phyloP scores from a whole-genome alignment of 2,329 filamentous ascomycete genomes.

The Pseudogymnoascus sp. region DNA sequence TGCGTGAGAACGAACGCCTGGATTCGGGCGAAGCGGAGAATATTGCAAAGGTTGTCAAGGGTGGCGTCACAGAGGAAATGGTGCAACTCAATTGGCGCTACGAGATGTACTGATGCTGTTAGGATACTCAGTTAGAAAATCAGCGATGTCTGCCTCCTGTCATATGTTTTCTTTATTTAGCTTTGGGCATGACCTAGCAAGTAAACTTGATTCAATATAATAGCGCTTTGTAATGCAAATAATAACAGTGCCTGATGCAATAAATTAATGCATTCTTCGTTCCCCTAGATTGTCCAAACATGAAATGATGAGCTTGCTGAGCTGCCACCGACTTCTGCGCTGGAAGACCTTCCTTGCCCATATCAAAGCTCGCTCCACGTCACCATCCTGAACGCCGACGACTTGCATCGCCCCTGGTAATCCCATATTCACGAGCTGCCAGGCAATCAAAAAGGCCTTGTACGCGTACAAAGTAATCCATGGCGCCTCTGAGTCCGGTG shows the following conservation, averaged over 20 bases:
- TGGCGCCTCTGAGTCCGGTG: constrained; percentile 29
- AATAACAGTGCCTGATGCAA: not conserved
- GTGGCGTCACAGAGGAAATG: constrained; percentile 38
- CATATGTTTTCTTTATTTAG: not conserved
- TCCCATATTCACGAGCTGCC: constrained; percentile 30
- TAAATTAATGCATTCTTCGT: not conserved
- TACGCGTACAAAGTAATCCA: constrained; percentile 35
- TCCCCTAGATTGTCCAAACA: constrained; percentile 26
- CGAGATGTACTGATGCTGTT: constrained; percentile 34
- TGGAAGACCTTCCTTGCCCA: constrained; percentile 31
- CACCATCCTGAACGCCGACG: constrained; percentile 29
- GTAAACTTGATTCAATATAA: not conserved
- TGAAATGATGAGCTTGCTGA: constrained; percentile 28
- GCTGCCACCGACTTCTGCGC: constrained; percentile 25
- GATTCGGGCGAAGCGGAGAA: constrained; percentile 31
- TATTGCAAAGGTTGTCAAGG: constrained; percentile 34
- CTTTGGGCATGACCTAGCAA: not conserved
- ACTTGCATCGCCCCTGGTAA: constrained; percentile 29
- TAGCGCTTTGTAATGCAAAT: constrained; percentile 4
- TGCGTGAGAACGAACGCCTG: constrained; percentile 33
- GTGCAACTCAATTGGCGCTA: constrained; percentile 36
- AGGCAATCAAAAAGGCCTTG: constrained; percentile 35
- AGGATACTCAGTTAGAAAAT: not conserved
- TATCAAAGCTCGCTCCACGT: constrained; percentile 21
- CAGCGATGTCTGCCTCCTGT: not conserved